Evolutionary conservation across 192 early-diverging fungal species (phyloP), one percentile per base, ranked within the genome.

Genomic region (Coemansia sp.): DNA sequence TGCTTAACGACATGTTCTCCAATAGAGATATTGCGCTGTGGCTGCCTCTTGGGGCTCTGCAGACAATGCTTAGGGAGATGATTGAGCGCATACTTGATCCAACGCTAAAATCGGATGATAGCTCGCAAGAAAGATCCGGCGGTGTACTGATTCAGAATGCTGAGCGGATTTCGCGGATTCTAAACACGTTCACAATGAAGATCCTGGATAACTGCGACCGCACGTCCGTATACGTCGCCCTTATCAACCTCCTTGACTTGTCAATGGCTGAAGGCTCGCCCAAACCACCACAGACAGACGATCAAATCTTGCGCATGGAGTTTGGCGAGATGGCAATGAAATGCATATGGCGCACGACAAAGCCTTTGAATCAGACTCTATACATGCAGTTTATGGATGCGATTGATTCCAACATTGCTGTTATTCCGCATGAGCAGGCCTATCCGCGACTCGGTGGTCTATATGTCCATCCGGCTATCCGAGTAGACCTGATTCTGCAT

Each of bases 271-370:
- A 26, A 74, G 82, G 40, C 63, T 87, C 32, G 72, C 90, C 67
- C 67, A 85, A 61, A 66, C 84, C 53, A 62, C 87, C 63, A 73
- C 86, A 23, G 71, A 87, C 67, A 56, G 85, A 61, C 56, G 74
- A 4, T 13, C 71, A 82, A 0, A 70, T 85, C 16, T 77, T 92
- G 68, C 85, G 87, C 23, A 92, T 92, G 18, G 68, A 69, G 70
- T 91, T 91, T 71, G 92, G 89, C 38, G 95, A 98, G 71, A 76
- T 97, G 40, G 88, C 93, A 16, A 95, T 98, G 92, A 95, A 95
- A 76, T 99, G 98, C 61, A 67, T 99, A 49, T 99, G 98, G 98
- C 95, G 96, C 60, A 71, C 97, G 40, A 91, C 96, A 32, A 98
- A 98, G 82, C 75, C 88, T 6, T 83, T 99, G 56, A 86, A 91